Percentiles rank a stretch among this genome's conserved stretches.
Evolutionary conservation across 2,329 filamentous ascomycete genomes (phyloP).

Genomic region (Cadophora sp.): DNA sequence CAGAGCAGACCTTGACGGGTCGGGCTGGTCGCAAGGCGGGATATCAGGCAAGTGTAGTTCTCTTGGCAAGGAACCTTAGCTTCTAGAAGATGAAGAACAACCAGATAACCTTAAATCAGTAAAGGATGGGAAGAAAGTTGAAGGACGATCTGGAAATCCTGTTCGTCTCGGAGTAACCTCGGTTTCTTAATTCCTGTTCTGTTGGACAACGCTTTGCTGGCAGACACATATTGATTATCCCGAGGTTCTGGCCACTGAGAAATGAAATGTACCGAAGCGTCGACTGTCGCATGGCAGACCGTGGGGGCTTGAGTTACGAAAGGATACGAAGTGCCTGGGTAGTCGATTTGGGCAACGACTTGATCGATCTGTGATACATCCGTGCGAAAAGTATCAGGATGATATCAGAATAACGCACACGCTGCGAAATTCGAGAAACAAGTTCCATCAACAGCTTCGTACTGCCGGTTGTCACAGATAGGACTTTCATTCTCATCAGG

Average conservation of each 20-base stretch:
- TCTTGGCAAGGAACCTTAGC: not conserved
- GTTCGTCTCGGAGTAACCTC: not conserved
- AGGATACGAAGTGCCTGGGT: not conserved
- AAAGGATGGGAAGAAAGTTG: not conserved
- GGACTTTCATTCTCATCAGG: conserved; percentile 3
- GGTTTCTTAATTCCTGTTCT: not conserved
- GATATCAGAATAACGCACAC: not conserved
- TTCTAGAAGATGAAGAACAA: conserved; percentile 11
- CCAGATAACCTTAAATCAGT: conserved; percentile 10
- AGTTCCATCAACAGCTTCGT: not conserved
- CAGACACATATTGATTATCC: not conserved
- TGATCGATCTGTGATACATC: not conserved
- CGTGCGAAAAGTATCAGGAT: conserved; percentile 5
- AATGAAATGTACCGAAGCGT: conserved; percentile 7
- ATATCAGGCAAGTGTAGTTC: not conserved
- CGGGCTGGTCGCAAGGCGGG: not conserved
- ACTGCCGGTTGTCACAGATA: not conserved
- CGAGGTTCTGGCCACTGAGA: conserved; percentile 6
- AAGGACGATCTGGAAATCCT: not conserved
- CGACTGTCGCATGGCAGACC: conserved; percentile 5
- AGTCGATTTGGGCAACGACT: not conserved
- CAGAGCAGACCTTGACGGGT: not conserved
- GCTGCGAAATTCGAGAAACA: not conserved
- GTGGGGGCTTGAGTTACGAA: conserved; percentile 8
- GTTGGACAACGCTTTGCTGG: not conserved